Percentiles rank a stretch among this genome's conserved stretches.
phyloP scores from a whole-genome alignment of 2,329 filamentous ascomycete species.

The Talaromyces verruculosus region DNA sequence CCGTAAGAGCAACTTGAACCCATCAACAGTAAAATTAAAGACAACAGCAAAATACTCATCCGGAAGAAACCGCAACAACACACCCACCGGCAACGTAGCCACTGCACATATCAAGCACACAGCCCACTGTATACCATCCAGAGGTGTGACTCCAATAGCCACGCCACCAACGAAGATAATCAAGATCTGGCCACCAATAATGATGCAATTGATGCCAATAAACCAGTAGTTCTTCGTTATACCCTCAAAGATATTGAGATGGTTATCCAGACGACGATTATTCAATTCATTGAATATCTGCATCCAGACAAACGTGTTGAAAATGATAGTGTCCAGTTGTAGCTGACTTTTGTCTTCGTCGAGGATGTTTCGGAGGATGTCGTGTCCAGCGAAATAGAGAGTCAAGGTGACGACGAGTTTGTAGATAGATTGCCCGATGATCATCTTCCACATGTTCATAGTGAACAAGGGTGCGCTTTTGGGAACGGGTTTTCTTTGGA shows the following conservation, averaged over 20 bases:
- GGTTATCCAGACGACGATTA: constrained; percentile 90
- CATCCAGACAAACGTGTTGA: constrained; percentile 99
- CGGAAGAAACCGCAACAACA: constrained; percentile 78
- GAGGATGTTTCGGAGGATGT: constrained; percentile 54
- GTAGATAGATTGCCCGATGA: constrained; percentile 86
- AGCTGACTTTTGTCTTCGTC: constrained; percentile 38
- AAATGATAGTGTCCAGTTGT: constrained; percentile 77
- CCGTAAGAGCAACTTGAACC: not conserved
- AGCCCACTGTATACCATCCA: constrained; percentile 79
- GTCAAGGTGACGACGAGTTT: constrained; percentile 78
- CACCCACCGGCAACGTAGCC: constrained; percentile 80
- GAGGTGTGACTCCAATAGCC: constrained; percentile 71
- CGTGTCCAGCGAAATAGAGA: constrained; percentile 69
- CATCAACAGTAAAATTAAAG: not conserved
- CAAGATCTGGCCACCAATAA: constrained; percentile 84
- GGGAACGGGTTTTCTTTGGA: constrained; percentile 75
- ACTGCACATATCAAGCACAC: constrained; percentile 81
- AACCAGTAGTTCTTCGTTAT: constrained; percentile 86
- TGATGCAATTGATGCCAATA: constrained; percentile 77
- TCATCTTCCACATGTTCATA: constrained; percentile 99
- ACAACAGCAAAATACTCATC: constrained; percentile 47
- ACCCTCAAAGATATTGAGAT: constrained; percentile 93
- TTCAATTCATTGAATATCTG: constrained; percentile 99
- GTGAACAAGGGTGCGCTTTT: constrained; percentile 78
- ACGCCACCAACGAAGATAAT: constrained; percentile 84